Base-by-base conservation (phyloP, 441 rosid genomes). In the Rhodomyrtus psidioides region DNA sequence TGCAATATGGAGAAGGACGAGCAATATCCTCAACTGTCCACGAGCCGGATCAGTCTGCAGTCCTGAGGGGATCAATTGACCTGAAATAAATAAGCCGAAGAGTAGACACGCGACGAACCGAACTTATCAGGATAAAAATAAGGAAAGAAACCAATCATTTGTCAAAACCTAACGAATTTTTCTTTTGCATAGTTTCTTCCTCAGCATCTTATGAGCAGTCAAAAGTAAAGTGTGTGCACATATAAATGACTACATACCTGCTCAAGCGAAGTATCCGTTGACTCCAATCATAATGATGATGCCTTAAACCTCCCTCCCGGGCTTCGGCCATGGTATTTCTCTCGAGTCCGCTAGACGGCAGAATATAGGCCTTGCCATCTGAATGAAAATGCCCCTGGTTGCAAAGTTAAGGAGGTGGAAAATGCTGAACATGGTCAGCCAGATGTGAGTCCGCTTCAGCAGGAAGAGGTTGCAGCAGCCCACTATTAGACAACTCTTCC, bases 401-500 rank as follows among this genome's bases (percentile, higher is more conserved):
- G n/a, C 79, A 70, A 65, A 39, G 79, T 39, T 76, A 89, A 86
- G 86, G 83, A 39, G 87, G 89, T 26, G 89, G 83, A 81, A 91
- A 88, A 84, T 86, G 59, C 70, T 60, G 83, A 83, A 17, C 26
- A 89, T 58, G 79, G 27, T 91, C 90, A 53, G 88, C 90, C 54
- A 86, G 23, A 82, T 86, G 91, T 62, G 88, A 57, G 83, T 92
- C 89, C 74, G 81, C 62, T 74, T 91, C 93, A 46, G 90, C 70
- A 84, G 91, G 85, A 62, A 90, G 85, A 54, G 92, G 92, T 85
- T 91, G 93, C 56, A 91, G 92, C 59, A 89, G 85, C 85, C 94
- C 94, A 85, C 84, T 89, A 76, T 88, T 91, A 55, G 94, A 93
- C 88, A 92, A 88, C 81, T 89, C 94, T 89, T 93, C 93, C 90